Base-by-base conservation (phyloP, 768 basidiomycete species). In the Pulveroboletus sp. region DNA sequence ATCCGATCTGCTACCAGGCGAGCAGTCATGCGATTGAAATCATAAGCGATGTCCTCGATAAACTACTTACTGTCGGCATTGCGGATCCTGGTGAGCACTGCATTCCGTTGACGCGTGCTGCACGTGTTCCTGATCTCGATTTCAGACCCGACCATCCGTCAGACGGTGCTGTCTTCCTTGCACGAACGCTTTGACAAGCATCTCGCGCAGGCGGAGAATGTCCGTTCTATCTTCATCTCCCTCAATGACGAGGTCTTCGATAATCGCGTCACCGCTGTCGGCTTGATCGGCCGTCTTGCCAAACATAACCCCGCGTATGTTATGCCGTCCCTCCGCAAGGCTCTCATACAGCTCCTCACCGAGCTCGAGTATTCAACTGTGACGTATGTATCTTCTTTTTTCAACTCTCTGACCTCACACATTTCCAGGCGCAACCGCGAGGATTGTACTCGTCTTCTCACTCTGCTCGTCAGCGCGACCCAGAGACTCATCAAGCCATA, bases 291-390 rank as follows among this genome's bases (percentile, higher is more conserved):
- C 1, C 84, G 96, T 23, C 79, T 99, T 22, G 91, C 94, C 4
- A 82, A 84, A 58, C 90, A 95, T 68, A 99, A 99, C 62, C 96
- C 96, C 0, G 96, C 96, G 14, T 96, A 97, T 72, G 93, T 99
- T 17, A 97, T 99, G 88, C 95, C 96, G 9, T 93, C 92, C 4
- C 74, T 99, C 20, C 81, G 96, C 40, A 98, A 98, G 68, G 86
- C 93, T 2, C 75, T 99, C 50, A 96, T 98, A 47, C 95, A 98
- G 64, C 79, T 99, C 7, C 74, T 99, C 50, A 98, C 96, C 1
- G 96, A 98, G 70, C 73, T 99, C 31, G 94, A 98, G 71, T 98
- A 97, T 63, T 92, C 93, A 4, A 93, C 89, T 2, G 84, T 93
- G 43, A 75, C 74, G 84, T 86, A 70, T 73, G 93, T 83, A 23